Conservation (phyloP, 148 eudicot species). For the Rhododendron kiyosumense region DNA sequence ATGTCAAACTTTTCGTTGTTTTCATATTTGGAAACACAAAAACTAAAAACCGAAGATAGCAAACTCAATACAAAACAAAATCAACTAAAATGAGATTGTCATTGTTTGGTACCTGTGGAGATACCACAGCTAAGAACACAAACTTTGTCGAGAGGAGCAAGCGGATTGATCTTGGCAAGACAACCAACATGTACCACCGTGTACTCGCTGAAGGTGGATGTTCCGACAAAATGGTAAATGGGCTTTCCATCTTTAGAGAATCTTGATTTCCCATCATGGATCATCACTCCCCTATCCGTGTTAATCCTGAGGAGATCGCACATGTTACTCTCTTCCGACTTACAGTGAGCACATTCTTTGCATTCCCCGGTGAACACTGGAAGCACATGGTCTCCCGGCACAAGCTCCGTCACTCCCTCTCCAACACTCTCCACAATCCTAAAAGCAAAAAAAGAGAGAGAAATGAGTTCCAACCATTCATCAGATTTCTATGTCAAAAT, state of each 20-base stretch:
- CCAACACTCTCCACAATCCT: constrained; percentile 45
- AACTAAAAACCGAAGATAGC: not conserved
- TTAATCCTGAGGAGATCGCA: constrained; percentile 26
- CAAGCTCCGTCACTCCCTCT: constrained; percentile 30
- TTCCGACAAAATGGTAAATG: constrained; percentile 29
- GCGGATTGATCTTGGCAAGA: constrained; percentile 23
- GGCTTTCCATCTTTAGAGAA: constrained; percentile 31
- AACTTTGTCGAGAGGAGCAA: constrained; percentile 31
- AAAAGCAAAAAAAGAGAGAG: not conserved
- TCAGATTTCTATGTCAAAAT: no score
- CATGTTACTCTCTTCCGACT: constrained; percentile 33
- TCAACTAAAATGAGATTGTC: not conserved
- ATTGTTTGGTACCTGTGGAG: constrained; percentile 27
- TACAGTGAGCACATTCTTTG: constrained; percentile 35
- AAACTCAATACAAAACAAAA: not conserved
- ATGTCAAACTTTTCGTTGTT: no score
- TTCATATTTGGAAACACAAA: not conserved
- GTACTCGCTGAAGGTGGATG: constrained; percentile 40
- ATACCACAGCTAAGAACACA: constrained; percentile 38
- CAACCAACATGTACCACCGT: constrained; percentile 33
- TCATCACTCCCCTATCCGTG: constrained; percentile 30
- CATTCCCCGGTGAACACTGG: constrained; percentile 39
- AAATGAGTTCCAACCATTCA: no score
- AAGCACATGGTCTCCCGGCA: constrained; percentile 34
- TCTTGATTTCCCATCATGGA: constrained; percentile 30